Evolutionary conservation across 768 basidiomycete species (phyloP).

Genomic region (Tephrocybe sp.): DNA sequence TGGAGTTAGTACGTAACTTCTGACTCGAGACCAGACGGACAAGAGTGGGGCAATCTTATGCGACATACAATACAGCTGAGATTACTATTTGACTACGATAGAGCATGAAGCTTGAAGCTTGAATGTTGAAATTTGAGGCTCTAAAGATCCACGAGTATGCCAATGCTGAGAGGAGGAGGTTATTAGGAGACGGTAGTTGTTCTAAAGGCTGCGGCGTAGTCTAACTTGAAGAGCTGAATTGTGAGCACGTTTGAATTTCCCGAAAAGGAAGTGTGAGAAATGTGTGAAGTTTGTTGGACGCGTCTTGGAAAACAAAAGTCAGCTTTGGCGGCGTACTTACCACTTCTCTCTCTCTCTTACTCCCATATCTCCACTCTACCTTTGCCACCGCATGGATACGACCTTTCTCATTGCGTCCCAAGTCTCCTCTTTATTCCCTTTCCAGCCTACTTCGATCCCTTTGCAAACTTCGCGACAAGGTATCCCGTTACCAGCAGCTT

Average conservation of each 20-base stretch:
- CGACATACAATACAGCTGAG: too few species aligned
- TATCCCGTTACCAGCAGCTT: conserved; percentile 42
- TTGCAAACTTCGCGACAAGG: conserved; percentile 61
- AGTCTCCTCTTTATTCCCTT: conserved; percentile 60
- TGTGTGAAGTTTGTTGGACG: conserved; percentile 11
- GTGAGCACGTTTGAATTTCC: background rate
- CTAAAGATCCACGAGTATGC: too few species aligned
- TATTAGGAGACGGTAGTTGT: too few species aligned
- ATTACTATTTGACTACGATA: too few species aligned
- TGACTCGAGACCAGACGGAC: too few species aligned
- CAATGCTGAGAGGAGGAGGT: too few species aligned
- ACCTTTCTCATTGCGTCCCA: conserved; percentile 56
- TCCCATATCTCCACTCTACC: background rate
- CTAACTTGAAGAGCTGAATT: too few species aligned
- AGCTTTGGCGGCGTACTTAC: background rate
- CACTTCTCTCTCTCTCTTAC: background rate
- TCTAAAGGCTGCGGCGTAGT: too few species aligned
- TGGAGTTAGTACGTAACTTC: too few species aligned
- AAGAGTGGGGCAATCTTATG: too few species aligned
- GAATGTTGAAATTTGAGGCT: too few species aligned
- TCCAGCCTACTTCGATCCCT: conserved; percentile 47
- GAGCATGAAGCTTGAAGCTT: too few species aligned
- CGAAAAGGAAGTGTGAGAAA: conserved; percentile 14
- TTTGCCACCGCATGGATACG: conserved; percentile 25
- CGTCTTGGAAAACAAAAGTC: conserved; percentile 1